Percentiles rank a stretch among this genome's conserved stretches.
Conservation (phyloP, 148 eudicot genomes). For the Gaultheria prostrata region DNA sequence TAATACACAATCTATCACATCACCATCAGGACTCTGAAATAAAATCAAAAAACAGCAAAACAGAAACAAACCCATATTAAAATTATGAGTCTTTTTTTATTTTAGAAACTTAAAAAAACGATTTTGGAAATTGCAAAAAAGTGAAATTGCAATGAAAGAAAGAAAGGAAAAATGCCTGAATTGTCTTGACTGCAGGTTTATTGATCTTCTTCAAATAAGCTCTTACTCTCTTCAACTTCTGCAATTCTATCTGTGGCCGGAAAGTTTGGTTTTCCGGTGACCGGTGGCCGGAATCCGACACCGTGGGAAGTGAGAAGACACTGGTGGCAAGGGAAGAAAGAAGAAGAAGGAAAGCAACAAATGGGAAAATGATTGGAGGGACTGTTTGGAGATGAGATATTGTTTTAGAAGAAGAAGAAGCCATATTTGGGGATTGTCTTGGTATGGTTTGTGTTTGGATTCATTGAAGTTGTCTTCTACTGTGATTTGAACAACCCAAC, state of each 20-base stretch:
- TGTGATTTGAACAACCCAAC: conserved; percentile 27
- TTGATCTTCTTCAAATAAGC: conserved; percentile 66
- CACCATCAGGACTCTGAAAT: conserved; percentile 96
- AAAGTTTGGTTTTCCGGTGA: background rate
- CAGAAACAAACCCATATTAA: conserved; percentile 10
- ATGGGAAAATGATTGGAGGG: conserved; percentile 37
- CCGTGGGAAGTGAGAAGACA: conserved; percentile 16
- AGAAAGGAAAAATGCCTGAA: conserved; percentile 50
- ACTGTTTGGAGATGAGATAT: background rate
- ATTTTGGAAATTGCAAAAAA: background rate
- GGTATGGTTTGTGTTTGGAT: conserved; percentile 35
- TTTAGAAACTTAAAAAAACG: background rate
- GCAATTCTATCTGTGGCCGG: conserved; percentile 40
- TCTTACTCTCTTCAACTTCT: conserved; percentile 50
- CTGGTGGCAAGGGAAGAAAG: conserved; percentile 31
- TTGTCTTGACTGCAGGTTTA: conserved; percentile 85
- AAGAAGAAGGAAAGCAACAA: conserved; percentile 47
- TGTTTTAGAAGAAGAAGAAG: conserved; percentile 29
- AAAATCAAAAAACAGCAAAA: conserved; percentile 5
- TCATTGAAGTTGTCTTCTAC: conserved; percentile 45
- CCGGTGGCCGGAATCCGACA: conserved; percentile 15
- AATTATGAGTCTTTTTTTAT: background rate
- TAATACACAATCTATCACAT: conserved; percentile 77
- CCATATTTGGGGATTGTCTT: conserved; percentile 36
- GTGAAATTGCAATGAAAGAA: background rate